These are phyloP conservation scores for Leccinum angustisporum DNA, from an alignment of 1,284 basidiomycete genomes.

Conservation along the genomic window DNA sequence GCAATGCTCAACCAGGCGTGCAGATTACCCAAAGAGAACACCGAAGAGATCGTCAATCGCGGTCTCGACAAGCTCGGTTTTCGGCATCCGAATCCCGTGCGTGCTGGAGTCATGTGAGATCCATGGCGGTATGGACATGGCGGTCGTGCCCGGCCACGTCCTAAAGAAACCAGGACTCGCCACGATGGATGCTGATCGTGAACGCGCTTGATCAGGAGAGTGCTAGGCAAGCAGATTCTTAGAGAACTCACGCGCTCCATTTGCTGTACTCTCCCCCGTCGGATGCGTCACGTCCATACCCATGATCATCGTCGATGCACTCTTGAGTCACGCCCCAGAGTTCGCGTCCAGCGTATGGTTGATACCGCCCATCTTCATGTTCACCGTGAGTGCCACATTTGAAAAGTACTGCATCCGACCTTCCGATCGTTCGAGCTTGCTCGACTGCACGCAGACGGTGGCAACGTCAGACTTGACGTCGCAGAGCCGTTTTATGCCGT, in stretches of 20 bases:
- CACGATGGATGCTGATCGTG: constrained; percentile 56
- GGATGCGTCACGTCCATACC: constrained; percentile 84
- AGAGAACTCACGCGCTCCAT: constrained; percentile 48
- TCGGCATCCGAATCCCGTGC: constrained; percentile 42
- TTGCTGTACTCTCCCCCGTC: constrained; percentile 45
- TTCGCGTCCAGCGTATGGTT: constrained; percentile 62
- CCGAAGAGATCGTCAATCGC: constrained; percentile 50
- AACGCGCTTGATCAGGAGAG: neutral
- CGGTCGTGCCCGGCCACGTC: constrained; percentile 59
- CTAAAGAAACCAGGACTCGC: constrained; percentile 33
- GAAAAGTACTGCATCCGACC: constrained; percentile 39
- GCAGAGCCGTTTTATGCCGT: constrained; percentile 68
- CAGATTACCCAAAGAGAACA: constrained; percentile 67
- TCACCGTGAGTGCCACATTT: constrained; percentile 48
- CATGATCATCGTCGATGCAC: constrained; percentile 69
- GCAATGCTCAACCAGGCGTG: constrained; percentile 69
- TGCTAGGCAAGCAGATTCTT: neutral
- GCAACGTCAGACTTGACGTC: constrained; percentile 42
- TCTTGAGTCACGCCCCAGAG: constrained; percentile 55
- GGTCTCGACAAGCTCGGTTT: constrained; percentile 67
- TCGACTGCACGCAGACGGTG: constrained; percentile 41
- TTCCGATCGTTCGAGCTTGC: constrained; percentile 54
- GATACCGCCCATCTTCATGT: constrained; percentile 80
- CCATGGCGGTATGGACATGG: constrained; percentile 61
- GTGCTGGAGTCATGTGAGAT: constrained; percentile 58